Evolutionary conservation across 306 rosid genomes (phyloP).

Genomic region (Abrus precatorius): DNA sequence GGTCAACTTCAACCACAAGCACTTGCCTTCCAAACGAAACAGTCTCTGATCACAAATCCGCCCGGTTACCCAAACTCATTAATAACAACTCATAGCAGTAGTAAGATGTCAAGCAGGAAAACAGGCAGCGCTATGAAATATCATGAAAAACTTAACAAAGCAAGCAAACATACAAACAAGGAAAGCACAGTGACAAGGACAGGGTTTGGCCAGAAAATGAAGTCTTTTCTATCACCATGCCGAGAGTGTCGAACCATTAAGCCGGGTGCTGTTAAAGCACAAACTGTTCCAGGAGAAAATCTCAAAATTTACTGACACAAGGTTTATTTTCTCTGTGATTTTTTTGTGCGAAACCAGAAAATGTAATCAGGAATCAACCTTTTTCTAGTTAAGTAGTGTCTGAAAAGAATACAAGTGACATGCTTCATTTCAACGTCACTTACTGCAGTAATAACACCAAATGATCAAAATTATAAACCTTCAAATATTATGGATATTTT

Average conservation of each 20-base stretch:
- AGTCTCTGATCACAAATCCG: conserved; percentile 29
- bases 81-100: conserved; percentile 44
- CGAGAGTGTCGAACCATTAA: conserved; percentile 53
- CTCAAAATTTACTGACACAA: conserved; percentile 47
- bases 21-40: conserved; percentile 49
- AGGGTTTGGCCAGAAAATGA: conserved; percentile 57
- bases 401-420: background rate
- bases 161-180: conserved; percentile 46
- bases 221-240: conserved; percentile 64
- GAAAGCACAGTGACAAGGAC: conserved; percentile 37
- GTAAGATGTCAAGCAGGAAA: conserved; percentile 50
- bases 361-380: conserved; percentile 43
- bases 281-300: conserved; percentile 47
- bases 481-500: background rate
- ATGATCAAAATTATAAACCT: conserved; percentile 34
- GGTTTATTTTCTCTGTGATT: conserved; percentile 40
- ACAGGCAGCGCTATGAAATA: conserved; percentile 41
- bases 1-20: conserved; percentile 62
- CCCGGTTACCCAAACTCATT: conserved; percentile 41
- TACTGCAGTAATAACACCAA: conserved; percentile 43
- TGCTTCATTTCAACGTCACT: conserved; percentile 38
- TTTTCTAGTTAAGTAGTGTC: conserved; percentile 26
- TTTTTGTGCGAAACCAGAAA: conserved; percentile 38
- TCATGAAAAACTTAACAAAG: conserved; percentile 43
- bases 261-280: conserved; percentile 51